Conservation (phyloP, 108 stramenopile species). For the Licmophora abbreviata region DNA sequence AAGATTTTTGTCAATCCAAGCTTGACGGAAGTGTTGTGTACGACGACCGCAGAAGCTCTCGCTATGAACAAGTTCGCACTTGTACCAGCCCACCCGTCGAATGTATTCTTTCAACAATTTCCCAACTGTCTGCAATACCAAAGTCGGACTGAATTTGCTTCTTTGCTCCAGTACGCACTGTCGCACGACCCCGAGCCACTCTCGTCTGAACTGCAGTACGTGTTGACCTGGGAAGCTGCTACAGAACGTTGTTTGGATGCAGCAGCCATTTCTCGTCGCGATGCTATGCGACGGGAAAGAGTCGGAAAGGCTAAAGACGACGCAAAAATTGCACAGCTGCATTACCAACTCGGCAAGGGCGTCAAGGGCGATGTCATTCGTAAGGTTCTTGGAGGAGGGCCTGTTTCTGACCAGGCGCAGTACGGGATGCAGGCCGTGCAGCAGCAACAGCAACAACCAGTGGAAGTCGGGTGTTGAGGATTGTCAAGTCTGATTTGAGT, state of each 20-base stretch:
- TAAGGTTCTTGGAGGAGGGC: constrained; percentile 3
- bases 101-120: constrained; percentile 63
- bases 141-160: constrained; percentile 38
- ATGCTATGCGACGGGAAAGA: constrained; percentile 38
- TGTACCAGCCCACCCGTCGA: constrained; percentile 66
- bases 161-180: constrained; percentile 41
- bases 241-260: constrained; percentile 56
- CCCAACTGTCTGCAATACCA: constrained; percentile 65
- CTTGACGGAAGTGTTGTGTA: constrained; percentile 76
- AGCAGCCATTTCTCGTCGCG: constrained; percentile 37
- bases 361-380: constrained; percentile 15
- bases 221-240: constrained; percentile 71
- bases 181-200: constrained; percentile 40
- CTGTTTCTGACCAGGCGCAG: constrained; percentile 6
- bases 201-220: constrained; percentile 14
- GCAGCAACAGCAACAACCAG: no score
- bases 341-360: constrained; percentile 24
- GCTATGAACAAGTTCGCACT: constrained; percentile 85
- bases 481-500: no score
- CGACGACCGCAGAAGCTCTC: constrained; percentile 78
- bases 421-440: no score
- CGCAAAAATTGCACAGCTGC: constrained; percentile 15
- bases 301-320: constrained; percentile 18
- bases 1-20: constrained; percentile 75
- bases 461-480: no score